Evolutionary conservation across 257 asterid genomes (phyloP), one percentile per base, ranked within the genome.

Genomic region (Plantago major): DNA sequence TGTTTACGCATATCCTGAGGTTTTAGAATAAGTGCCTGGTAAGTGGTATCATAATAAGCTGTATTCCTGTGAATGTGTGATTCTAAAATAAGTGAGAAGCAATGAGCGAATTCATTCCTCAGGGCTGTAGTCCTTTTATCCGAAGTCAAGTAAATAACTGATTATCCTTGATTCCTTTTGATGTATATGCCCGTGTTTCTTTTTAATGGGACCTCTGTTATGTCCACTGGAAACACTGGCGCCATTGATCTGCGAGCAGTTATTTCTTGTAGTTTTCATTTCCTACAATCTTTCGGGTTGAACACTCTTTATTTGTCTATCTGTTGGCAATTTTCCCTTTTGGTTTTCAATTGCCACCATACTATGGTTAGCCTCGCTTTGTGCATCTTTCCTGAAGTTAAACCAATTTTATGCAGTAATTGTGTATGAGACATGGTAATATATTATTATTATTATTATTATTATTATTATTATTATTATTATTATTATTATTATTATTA

Each of bases 21-120:
- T 33, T 33, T 33, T 33, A 33, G 40, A 33, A 33, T 33, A 33
- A 33, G 40, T 33, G 40, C 40, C 8, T 33, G 40, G 26, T 22
- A 22, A 22, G 26, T 22, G 26, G 40, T 33, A 33, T 33, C 40
- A 33, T 33, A 7, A 33, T 7, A 33, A 7, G 26, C 26, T 22
- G 40, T 33, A 7, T 33, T 7, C 40, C 40, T 33, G 40, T 30
- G 37, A 30, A 30, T 30, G 37, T n/a, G n/a, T n/a, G 37, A 5
- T 2, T 30, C 5, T 30, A 5, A 4, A 33, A 33, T 33, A 33
- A 33, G 8, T 33, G 40, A 33, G 26, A 22, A 22, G 30, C 37
- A 17, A 17, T 70, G 19, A 54, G 70, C 62, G 42, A 55, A 59
- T 57, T 46, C 64, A 33, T 46, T 58, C 12, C 22, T 60, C 61